A percentile compares a stretch with the other conserved stretches of the same genome.
Evolutionary conservation across 208 protist species (phyloP).

Genomic region (Trypanosoma scelopori): DNA sequence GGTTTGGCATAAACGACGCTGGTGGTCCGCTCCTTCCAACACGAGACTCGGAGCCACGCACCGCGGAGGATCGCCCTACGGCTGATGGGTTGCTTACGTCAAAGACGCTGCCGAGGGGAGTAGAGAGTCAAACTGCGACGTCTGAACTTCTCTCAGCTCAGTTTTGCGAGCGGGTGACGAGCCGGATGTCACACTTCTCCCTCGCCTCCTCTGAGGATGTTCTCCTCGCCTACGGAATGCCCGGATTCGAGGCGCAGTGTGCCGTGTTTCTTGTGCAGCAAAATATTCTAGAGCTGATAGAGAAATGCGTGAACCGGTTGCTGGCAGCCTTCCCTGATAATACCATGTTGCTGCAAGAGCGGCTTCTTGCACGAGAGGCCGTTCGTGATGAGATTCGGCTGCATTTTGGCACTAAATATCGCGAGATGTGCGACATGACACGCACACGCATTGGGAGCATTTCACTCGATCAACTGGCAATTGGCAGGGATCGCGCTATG

Average conservation of each 20-base stretch:
- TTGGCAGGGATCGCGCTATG: background rate
- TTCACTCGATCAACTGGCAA: constrained; percentile 1
- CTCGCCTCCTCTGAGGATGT: constrained; percentile 12
- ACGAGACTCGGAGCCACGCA: background rate
- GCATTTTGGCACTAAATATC: constrained; percentile 16
- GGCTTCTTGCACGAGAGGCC: constrained; percentile 14
- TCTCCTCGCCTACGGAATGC: background rate
- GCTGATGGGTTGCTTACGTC: background rate
- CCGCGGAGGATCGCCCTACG: background rate
- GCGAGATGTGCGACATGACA: constrained; percentile 6
- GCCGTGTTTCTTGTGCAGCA: constrained; percentile 18
- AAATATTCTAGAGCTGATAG: background rate
- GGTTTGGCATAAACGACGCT: background rate
- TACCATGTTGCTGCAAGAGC: constrained; percentile 3
- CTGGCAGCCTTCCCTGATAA: background rate
- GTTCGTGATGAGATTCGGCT: constrained; percentile 12
- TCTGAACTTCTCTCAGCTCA: background rate
- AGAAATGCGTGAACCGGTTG: background rate
- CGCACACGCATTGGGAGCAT: background rate
- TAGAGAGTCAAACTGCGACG: background rate
- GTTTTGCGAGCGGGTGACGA: constrained; percentile 6
- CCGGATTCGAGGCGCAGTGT: constrained; percentile 21
- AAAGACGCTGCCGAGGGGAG: background rate
- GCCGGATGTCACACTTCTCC: background rate
- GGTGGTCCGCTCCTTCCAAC: background rate